A percentile compares a stretch with the other conserved stretches of the same genome.
These are phyloP conservation scores for Podochytrium sp. DNA, from an alignment of 192 early-diverging fungal genomes.

Conservation along the genomic window DNA sequence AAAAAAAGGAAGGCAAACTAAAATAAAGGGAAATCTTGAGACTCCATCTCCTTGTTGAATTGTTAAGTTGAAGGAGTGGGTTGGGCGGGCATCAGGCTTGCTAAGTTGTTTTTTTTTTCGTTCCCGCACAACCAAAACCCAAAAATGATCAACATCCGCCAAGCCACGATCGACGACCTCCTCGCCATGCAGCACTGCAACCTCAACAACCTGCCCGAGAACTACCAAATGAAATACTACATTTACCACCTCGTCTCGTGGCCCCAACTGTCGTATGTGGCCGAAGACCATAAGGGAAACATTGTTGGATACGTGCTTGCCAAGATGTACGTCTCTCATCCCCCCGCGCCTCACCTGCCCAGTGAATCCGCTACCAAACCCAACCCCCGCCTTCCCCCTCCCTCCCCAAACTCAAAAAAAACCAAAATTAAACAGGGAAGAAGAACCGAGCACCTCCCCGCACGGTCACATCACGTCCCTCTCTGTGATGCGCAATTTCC, in stretches of 20 bases:
- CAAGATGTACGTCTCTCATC: slow-evolving; percentile 75
- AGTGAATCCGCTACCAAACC: no score
- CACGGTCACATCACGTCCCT: slow-evolving; percentile 98
- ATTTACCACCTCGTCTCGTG: slow-evolving; percentile 58
- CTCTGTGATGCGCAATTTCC: slow-evolving; percentile 94
- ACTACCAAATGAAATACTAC: slow-evolving; percentile 99
- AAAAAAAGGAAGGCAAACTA: no score
- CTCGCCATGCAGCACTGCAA: slow-evolving; percentile 97
- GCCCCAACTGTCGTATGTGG: slow-evolving; percentile 90
- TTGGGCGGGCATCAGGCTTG: background rate
- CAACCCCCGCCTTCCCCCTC: no score
- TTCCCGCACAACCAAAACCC: no score
- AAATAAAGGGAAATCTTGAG: no score
- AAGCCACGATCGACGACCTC: slow-evolving; percentile 84
- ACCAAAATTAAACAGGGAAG: no score
- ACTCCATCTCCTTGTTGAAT: no score
- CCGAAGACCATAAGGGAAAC: slow-evolving; percentile 87
- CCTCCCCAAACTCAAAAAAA: no score
- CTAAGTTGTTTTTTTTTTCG: background rate
- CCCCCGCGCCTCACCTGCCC: no score
- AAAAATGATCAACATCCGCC: slow-evolving; percentile 69
- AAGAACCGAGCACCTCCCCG: slow-evolving; percentile 63
- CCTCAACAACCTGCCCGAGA: slow-evolving; percentile 95
- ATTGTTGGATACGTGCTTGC: slow-evolving; percentile 98
- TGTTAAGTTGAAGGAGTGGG: background rate